These are phyloP conservation scores for Yamadazyma paraphyllophila DNA, from an alignment of 805 yeast genomes.

Conservation along the genomic window DNA sequence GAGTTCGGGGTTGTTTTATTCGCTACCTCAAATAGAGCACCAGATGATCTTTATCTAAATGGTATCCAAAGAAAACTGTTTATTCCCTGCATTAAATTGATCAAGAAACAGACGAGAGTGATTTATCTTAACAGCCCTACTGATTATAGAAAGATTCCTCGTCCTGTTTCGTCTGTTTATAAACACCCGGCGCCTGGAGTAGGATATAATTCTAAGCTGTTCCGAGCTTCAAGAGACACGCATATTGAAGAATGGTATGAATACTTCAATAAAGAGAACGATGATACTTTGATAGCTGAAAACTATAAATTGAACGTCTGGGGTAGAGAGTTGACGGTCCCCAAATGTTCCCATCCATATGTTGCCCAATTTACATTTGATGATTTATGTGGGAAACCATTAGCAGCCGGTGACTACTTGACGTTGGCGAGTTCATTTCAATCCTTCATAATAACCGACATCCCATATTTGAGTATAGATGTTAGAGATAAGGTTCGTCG, in stretches of 20 bases:
- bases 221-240: conserved; percentile 47
- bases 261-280: conserved; percentile 67
- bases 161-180: conserved; percentile 79
- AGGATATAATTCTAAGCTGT: conserved; percentile 48
- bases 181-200: conserved; percentile 69
- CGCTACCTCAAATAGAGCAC: conserved; percentile 94
- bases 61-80: conserved; percentile 93
- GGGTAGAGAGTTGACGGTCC: conserved; percentile 83
- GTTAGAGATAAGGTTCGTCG: conserved; percentile 84
- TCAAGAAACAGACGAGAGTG: conserved; percentile 73
- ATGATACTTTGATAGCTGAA: conserved; percentile 17
- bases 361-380: conserved; percentile 90
- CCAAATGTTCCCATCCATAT: conserved; percentile 67
- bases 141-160: conserved; percentile 86
- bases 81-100: conserved; percentile 83
- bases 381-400: conserved; percentile 80
- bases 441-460: conserved; percentile 86
- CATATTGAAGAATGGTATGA: conserved; percentile 79
- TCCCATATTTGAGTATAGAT: conserved; percentile 77
- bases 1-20: conserved; percentile 83
- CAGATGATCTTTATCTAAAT: conserved; percentile 87
- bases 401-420: conserved; percentile 93
- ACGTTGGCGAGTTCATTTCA: conserved; percentile 73
- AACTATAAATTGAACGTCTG: conserved; percentile 56
- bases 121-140: conserved; percentile 85